A percentile compares a stretch with the other conserved stretches of the same genome.
These are phyloP conservation scores for Pythium guiyangense DNA, from an alignment of 352 stramenopile genomes.

Conservation along the genomic window DNA sequence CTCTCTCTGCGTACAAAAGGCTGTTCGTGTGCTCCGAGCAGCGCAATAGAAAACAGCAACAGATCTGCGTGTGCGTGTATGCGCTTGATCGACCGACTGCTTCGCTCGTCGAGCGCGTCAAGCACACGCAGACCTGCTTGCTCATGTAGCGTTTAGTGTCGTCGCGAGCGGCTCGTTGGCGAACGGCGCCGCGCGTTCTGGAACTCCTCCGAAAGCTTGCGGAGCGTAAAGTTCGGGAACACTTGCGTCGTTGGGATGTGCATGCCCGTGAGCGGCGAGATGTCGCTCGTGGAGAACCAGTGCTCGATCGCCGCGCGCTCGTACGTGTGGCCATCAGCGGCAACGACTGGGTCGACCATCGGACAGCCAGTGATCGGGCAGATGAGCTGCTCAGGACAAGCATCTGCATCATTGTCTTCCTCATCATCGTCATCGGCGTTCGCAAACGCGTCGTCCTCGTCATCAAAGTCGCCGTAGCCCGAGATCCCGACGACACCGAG, in stretches of 20 bases:
- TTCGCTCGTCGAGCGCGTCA: too few relatives aligned
- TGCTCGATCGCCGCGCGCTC: conserved; percentile 91
- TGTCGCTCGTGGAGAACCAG: conserved; percentile 89
- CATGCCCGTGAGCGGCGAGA: conserved; percentile 74
- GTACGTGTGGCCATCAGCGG: conserved; percentile 97
- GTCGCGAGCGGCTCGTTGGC: conserved; percentile 3
- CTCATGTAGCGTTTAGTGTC: conserved; percentile 6
- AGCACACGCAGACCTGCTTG: not conserved
- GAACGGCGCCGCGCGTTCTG: conserved; percentile 18
- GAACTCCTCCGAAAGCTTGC: conserved; percentile 61
- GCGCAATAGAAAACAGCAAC: not conserved
- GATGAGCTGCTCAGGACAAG: conserved; percentile 57
- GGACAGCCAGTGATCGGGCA: conserved; percentile 94
- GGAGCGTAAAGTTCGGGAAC: conserved; percentile 72
- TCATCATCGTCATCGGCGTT: conserved; percentile 15
- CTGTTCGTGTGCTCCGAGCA: not conserved
- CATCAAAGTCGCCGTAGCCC: conserved; percentile 24
- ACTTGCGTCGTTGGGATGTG: conserved; percentile 71
- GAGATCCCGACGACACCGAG: conserved; percentile 7
- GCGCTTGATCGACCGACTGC: too few relatives aligned
- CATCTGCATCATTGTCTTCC: conserved; percentile 18
- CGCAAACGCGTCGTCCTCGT: conserved; percentile 18
- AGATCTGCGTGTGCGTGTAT: too few relatives aligned
- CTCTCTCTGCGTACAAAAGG: not conserved
- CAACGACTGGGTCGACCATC: conserved; percentile 96